These are phyloP conservation scores for Elsinoe arachidis DNA, from an alignment of 2,329 filamentous ascomycete species.

Conservation along the genomic window DNA sequence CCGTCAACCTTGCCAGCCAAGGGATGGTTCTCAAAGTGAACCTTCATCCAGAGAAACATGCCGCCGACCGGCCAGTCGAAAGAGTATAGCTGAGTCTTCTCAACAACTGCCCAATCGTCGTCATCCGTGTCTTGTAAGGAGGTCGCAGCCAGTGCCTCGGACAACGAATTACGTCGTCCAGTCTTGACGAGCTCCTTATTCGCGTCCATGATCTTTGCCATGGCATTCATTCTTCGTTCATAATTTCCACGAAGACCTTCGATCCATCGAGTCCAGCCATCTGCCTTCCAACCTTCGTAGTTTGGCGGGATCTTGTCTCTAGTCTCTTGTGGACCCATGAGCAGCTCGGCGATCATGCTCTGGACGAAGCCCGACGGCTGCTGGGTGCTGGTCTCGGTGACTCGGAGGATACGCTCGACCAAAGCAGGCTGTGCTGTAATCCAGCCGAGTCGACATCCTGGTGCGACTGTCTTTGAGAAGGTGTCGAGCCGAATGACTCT, in stretches of 20 bases:
- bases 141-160: conserved; percentile 22
- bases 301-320: conserved; percentile 43
- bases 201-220: conserved; percentile 66
- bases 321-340: conserved; percentile 58
- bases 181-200: conserved; percentile 58
- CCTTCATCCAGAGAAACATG: conserved; percentile 82
- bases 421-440: conserved; percentile 75
- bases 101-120: conserved; percentile 65
- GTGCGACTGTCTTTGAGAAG: conserved; percentile 87
- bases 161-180: conserved; percentile 36
- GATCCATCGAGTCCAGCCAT: conserved; percentile 87
- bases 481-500: conserved; percentile 85
- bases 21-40: conserved; percentile 66
- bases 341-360: conserved; percentile 64
- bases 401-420: conserved; percentile 62
- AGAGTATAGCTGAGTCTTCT: conserved; percentile 63
- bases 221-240: conserved; percentile 71
- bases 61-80: conserved; percentile 76
- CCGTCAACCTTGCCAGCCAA: conserved; percentile 48
- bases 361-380: conserved; percentile 88
- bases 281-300: conserved; percentile 60
- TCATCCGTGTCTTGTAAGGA: conserved; percentile 30
- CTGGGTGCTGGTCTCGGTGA: conserved; percentile 70
- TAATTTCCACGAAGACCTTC: conserved; percentile 75
- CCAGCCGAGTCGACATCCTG: conserved; percentile 84